Evolutionary conservation across 331 rosid genomes (phyloP).

Genomic region (Malus hybrid): DNA sequence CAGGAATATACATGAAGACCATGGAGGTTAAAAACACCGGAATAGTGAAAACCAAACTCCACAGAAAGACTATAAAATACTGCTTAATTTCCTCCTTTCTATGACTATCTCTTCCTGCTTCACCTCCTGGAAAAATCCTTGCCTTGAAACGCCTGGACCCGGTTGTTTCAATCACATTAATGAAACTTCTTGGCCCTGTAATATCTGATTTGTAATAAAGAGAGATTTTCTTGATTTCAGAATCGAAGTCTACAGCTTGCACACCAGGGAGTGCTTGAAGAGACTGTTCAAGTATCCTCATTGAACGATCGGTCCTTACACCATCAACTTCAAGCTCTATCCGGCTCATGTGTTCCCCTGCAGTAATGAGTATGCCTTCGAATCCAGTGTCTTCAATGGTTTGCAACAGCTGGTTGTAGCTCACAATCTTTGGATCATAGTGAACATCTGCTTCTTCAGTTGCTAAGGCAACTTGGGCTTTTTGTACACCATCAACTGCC

Average conservation of each 20-base stretch:
- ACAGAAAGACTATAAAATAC: constrained; percentile 49
- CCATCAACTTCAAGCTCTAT: constrained; percentile 68
- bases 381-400: constrained; percentile 52
- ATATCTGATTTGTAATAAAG: constrained; percentile 53
- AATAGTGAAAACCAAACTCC: constrained; percentile 79
- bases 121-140: constrained; percentile 47
- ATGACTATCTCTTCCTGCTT: constrained; percentile 38
- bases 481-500: constrained; percentile 42
- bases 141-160: constrained; percentile 50
- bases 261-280: constrained; percentile 66
- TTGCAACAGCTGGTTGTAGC: constrained; percentile 31
- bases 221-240: constrained; percentile 37
- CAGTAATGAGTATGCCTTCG: constrained; percentile 42
- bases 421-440: constrained; percentile 48
- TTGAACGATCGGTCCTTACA: constrained; percentile 16
- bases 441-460: constrained; percentile 73
- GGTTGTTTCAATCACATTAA: constrained; percentile 38
- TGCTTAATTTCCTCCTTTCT: constrained; percentile 53
- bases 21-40: constrained; percentile 78
- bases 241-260: constrained; percentile 10
- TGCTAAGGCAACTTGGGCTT: constrained; percentile 73
- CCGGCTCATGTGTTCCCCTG: constrained; percentile 57
- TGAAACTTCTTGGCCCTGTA: constrained; percentile 70
- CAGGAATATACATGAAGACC: constrained; percentile 73
- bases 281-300: constrained; percentile 35